Evolutionary conservation across 495 filamentous ascomycete species (phyloP).

Genomic region (Chaetomium cochliodes): DNA sequence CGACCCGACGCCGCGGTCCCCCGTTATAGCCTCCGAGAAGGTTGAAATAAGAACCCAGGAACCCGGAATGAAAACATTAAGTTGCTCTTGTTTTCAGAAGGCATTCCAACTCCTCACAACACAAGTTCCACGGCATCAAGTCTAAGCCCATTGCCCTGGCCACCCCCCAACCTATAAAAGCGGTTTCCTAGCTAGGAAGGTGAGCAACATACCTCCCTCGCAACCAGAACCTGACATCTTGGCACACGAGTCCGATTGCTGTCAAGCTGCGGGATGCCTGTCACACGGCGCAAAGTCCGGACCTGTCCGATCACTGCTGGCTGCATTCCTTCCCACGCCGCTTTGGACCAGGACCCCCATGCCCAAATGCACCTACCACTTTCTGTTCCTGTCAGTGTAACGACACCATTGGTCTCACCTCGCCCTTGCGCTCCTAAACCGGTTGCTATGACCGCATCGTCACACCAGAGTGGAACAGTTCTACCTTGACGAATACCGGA

Average conservation of each 20-base stretch:
- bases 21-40: not conserved
- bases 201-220: not conserved
- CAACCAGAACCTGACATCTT: constrained; percentile 17
- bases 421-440: not conserved
- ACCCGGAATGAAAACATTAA: not conserved
- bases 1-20: constrained; percentile 10
- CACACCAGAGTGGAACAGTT: not conserved
- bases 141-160: constrained; percentile 3
- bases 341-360: not conserved
- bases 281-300: constrained; percentile 13
- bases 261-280: constrained; percentile 4
- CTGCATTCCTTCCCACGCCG: not conserved
- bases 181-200: constrained; percentile 21
- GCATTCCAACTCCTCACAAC: not conserved
- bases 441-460: not conserved
- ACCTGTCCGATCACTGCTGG: constrained; percentile 5
- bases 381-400: constrained; percentile 24
- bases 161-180: not conserved
- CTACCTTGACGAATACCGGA: not conserved
- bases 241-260: not conserved
- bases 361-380: constrained; percentile 17
- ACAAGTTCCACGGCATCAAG: not conserved
- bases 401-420: constrained; percentile 1
- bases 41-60: not conserved
- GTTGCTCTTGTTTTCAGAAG: not conserved